A percentile compares a stretch with the other conserved stretches of the same genome.
Evolutionary conservation across 1,139 yeast species (phyloP).

Genomic region (Taphrina pruni): DNA sequence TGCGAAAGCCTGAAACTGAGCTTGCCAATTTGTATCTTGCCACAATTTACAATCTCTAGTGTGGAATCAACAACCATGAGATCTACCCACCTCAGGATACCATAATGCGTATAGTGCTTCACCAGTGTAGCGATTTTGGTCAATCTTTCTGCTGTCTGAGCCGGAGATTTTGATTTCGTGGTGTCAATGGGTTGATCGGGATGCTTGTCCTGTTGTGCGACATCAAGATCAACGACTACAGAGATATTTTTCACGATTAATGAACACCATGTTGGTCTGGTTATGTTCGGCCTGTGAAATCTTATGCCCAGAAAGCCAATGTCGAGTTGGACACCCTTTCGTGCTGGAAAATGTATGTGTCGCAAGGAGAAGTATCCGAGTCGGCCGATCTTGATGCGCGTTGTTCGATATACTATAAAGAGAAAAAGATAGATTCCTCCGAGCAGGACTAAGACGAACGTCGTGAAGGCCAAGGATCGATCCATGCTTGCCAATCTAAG

Average conservation of each 20-base stretch:
- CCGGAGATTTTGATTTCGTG: neutral
- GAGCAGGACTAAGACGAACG: conserved; percentile 46
- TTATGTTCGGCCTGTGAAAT: conserved; percentile 55
- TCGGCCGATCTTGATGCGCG: conserved; percentile 56
- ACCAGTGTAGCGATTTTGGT: conserved; percentile 14
- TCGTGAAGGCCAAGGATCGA: neutral
- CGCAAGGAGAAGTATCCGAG: conserved; percentile 55
- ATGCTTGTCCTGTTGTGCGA: neutral
- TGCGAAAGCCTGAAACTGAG: conserved; percentile 35
- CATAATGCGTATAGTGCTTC: neutral
- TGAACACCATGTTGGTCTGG: conserved; percentile 51
- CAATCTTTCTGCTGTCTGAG: neutral
- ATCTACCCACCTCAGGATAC: conserved; percentile 41
- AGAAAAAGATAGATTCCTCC: conserved; percentile 52
- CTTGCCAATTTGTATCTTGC: conserved; percentile 43
- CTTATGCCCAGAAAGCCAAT: conserved; percentile 52
- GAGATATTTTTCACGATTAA: conserved; percentile 42
- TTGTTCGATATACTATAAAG: conserved; percentile 54
- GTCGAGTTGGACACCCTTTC: conserved; percentile 51
- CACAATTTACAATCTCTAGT: conserved; percentile 42
- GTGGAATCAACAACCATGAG: conserved; percentile 41
- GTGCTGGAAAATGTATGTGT: conserved; percentile 52
- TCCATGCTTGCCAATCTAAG: neutral
- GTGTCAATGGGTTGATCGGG: neutral
- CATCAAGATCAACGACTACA: conserved; percentile 31